phyloP scores from a whole-genome alignment of 129 eudicot genomes.

The Flaveria linearis region DNA sequence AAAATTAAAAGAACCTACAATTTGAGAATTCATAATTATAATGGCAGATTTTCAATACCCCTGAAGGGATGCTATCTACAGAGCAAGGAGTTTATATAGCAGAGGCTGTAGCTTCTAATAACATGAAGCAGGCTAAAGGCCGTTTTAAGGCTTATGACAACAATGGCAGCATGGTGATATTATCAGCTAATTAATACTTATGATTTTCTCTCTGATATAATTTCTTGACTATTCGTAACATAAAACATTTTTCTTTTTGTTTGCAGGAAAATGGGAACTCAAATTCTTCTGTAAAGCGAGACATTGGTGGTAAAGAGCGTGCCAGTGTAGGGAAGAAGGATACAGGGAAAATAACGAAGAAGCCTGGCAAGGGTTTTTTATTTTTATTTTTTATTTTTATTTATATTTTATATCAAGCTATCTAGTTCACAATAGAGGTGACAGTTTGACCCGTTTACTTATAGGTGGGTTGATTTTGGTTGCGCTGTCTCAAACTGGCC shows the following conservation, averaged over 20 bases:
- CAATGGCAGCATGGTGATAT: constrained; percentile 49
- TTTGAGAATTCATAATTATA: constrained; percentile 5
- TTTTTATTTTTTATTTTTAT: too few species aligned
- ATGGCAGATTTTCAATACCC: constrained; percentile 77
- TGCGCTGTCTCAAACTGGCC: constrained; percentile 8
- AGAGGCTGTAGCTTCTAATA: constrained; percentile 65
- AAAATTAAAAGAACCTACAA: background rate
- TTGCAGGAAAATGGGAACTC: constrained; percentile 65
- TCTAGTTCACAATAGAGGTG: constrained; percentile 10
- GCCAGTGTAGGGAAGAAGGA: constrained; percentile 70
- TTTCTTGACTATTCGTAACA: constrained; percentile 8
- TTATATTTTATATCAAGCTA: background rate
- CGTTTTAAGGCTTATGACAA: constrained; percentile 63
- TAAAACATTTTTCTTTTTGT: constrained; percentile 17
- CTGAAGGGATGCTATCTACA: constrained; percentile 95
- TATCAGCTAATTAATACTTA: background rate
- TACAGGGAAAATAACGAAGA: constrained; percentile 59
- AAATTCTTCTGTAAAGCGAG: constrained; percentile 56
- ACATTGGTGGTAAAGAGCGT: constrained; percentile 48
- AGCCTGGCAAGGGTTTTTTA: constrained; percentile 52
- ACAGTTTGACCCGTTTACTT: constrained; percentile 15
- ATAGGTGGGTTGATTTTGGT: constrained; percentile 5
- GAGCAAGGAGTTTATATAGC: constrained; percentile 98
- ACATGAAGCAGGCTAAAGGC: constrained; percentile 77
- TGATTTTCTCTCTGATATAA: constrained; percentile 6